These are phyloP conservation scores for Paraphoma sp. DNA, from an alignment of 2,329 filamentous ascomycete genomes.

Conservation along the genomic window DNA sequence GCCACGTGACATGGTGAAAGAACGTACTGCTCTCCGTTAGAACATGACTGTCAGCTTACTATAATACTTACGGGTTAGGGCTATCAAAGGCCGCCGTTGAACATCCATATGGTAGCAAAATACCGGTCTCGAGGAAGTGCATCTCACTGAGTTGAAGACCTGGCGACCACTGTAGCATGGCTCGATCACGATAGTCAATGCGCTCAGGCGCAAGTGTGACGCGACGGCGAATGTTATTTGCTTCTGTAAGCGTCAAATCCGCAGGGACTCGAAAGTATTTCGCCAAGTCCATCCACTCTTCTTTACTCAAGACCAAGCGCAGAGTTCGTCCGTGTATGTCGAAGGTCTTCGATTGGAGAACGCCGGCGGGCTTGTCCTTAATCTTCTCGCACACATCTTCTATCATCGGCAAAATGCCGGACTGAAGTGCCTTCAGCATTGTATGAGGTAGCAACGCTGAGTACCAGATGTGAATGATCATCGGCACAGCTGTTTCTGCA, in stretches of 20 bases:
- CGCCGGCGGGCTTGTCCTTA: constrained; percentile 22
- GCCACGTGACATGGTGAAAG: constrained; percentile 44
- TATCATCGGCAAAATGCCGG: constrained; percentile 38
- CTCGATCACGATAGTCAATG: constrained; percentile 44
- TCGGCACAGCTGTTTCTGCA: constrained; percentile 26
- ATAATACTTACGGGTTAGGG: constrained; percentile 51
- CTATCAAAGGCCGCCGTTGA: constrained; percentile 38
- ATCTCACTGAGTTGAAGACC: constrained; percentile 31
- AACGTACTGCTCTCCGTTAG: constrained; percentile 39
- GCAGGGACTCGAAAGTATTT: constrained; percentile 31
- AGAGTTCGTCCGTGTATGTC: constrained; percentile 27
- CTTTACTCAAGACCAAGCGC: constrained; percentile 38
- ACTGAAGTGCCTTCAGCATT: constrained; percentile 29
- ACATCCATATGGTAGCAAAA: constrained; percentile 51
- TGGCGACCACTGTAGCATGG: constrained; percentile 23
- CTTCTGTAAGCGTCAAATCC: constrained; percentile 26
- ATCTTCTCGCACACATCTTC: constrained; percentile 44
- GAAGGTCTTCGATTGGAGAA: constrained; percentile 44
- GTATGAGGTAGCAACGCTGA: constrained; percentile 45
- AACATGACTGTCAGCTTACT: background rate
- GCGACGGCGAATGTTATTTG: constrained; percentile 28
- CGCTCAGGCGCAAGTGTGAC: constrained; percentile 37
- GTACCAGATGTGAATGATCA: constrained; percentile 57
- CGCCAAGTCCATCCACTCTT: constrained; percentile 40
- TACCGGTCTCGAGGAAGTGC: constrained; percentile 48